These are phyloP conservation scores for Mortierella sp. DNA, from an alignment of 371 early-diverging fungal genomes.

Conservation along the genomic window DNA sequence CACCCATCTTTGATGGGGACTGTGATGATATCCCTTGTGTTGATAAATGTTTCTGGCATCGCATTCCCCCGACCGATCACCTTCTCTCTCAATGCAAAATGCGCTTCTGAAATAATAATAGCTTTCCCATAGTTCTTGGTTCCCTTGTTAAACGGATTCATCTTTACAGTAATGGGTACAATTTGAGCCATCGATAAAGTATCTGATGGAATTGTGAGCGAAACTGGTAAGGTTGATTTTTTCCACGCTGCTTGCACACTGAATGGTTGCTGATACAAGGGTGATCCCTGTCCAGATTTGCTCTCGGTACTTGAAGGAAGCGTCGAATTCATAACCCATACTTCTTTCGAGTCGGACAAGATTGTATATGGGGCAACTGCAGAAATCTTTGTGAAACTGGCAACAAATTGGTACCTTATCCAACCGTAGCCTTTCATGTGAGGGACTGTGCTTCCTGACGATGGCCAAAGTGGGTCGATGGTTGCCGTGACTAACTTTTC, in stretches of 20 bases:
- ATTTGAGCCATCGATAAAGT: neutral
- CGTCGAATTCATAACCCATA: constrained; percentile 17
- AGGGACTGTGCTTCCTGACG: neutral
- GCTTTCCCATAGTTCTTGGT: neutral
- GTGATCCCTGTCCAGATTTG: no score
- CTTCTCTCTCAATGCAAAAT: constrained; percentile 13
- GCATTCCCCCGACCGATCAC: neutral
- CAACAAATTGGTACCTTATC: constrained; percentile 13
- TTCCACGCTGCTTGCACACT: neutral
- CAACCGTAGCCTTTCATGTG: neutral
- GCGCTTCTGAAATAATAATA: neutral
- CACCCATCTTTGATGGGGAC: constrained; percentile 1
- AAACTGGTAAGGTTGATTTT: constrained; percentile 8
- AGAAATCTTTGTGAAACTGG: neutral
- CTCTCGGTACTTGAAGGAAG: neutral
- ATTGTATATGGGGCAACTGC: neutral
- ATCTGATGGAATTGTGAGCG: constrained; percentile 11
- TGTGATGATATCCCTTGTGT: neutral
- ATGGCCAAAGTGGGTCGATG: constrained; percentile 15
- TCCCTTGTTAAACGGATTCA: neutral
- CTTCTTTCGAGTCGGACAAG: neutral
- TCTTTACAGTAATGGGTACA: constrained; percentile 8
- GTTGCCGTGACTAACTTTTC: neutral
- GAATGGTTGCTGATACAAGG: neutral
- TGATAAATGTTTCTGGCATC: neutral